These are phyloP conservation scores for Porogramme epimiltina DNA, from an alignment of 1,284 basidiomycete species.

Conservation along the genomic window DNA sequence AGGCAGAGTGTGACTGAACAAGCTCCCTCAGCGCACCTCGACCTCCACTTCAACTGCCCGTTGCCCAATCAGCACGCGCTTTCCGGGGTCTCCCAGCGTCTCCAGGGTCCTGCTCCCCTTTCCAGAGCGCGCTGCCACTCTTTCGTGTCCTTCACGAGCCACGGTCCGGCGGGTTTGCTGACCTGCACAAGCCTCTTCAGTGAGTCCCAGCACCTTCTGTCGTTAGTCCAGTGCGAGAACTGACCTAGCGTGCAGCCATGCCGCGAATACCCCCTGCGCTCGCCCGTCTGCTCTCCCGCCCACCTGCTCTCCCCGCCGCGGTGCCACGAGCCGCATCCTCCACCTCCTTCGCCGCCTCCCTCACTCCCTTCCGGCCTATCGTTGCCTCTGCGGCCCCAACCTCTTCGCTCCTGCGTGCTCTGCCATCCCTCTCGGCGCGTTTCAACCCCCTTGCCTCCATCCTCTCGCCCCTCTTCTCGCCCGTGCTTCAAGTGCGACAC, in stretches of 20 bases:
- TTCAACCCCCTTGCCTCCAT: constrained; percentile 7
- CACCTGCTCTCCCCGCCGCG: constrained; percentile 18
- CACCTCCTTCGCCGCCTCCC: constrained; percentile 13
- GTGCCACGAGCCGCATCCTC: constrained; percentile 11
- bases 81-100: constrained; percentile 13
- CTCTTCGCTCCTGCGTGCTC: constrained; percentile 12
- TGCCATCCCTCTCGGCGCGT: constrained; percentile 11
- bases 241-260: constrained; percentile 20
- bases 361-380: constrained; percentile 13
- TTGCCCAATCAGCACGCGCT: constrained; percentile 12
- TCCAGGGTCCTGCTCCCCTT: constrained; percentile 4
- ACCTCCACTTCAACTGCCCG: constrained; percentile 8
- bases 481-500: constrained; percentile 47
- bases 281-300: constrained; percentile 24
- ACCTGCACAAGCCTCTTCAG: background rate
- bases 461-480: constrained; percentile 14
- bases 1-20: constrained; percentile 10
- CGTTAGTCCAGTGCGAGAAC: background rate
- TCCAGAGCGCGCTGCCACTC: background rate
- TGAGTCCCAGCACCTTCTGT: no score
- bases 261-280: constrained; percentile 30
- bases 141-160: constrained; percentile 7
- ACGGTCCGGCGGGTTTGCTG: background rate
- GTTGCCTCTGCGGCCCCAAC: constrained; percentile 12
- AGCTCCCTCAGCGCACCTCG: background rate